phyloP scores from a whole-genome alignment of 257 asterid genomes.

The Capsicum baccatum region DNA sequence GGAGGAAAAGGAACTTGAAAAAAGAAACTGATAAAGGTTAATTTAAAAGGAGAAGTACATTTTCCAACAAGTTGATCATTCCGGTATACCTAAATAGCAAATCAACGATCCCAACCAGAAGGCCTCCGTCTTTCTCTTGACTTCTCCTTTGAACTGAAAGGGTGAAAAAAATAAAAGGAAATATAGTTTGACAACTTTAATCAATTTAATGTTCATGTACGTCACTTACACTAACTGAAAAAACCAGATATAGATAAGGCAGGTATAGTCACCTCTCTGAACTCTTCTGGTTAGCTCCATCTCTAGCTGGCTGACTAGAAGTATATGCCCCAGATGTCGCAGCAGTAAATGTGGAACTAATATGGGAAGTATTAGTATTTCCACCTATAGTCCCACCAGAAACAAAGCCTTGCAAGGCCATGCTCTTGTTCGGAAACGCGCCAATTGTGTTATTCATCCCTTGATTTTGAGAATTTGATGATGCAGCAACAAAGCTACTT shows the following conservation, averaged over 20 bases:
- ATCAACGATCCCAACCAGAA: conserved; percentile 92
- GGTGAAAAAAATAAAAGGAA: background rate
- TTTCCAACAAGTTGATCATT: conserved; percentile 7
- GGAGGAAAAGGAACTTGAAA: background rate
- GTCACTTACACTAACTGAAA: background rate
- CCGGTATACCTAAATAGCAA: conserved; percentile 7
- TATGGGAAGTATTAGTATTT: conserved; percentile 50
- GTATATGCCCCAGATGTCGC: conserved; percentile 45
- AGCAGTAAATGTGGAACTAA: conserved; percentile 47
- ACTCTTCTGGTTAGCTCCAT: conserved; percentile 43
- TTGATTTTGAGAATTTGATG: conserved; percentile 74
- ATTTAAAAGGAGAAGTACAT: background rate
- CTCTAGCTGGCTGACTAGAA: conserved; percentile 43
- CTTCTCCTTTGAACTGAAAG: conserved; percentile 58
- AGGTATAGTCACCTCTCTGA: conserved; percentile 58
- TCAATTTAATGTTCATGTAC: background rate
- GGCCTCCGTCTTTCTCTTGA: conserved; percentile 89
- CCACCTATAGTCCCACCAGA: conserved; percentile 99
- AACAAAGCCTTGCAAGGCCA: conserved; percentile 77
- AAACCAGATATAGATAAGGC: conserved; percentile 14
- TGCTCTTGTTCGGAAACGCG: conserved; percentile 52
- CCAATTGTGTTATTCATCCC: conserved; percentile 51
- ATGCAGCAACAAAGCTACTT: conserved; percentile 87
- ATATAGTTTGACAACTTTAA: background rate
- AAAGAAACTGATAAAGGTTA: background rate